Percentiles rank a stretch among this genome's conserved stretches.
Evolutionary conservation across 1,284 basidiomycete genomes (phyloP).

Genomic region (Pholiota adiposa): DNA sequence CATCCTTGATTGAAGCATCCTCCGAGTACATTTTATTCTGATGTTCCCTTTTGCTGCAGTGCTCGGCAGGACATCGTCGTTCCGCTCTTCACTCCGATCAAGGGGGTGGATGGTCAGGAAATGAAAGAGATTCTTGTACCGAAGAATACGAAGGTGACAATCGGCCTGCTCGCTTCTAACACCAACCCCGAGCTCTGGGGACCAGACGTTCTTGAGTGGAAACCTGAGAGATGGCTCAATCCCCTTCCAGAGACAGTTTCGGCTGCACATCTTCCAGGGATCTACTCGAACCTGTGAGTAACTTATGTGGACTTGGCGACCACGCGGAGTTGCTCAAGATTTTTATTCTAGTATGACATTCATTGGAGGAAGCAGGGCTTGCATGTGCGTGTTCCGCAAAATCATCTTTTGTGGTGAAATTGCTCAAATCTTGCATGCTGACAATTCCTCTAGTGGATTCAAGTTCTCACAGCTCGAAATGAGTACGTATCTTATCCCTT

Average conservation of each 20-base stretch:
- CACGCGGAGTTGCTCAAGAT: background rate
- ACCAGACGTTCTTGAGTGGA: conserved; percentile 32
- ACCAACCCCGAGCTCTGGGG: conserved; percentile 36
- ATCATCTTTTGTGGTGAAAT: too few species aligned
- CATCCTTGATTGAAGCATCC: background rate
- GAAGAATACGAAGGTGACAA: conserved; percentile 36
- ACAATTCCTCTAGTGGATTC: conserved; percentile 23
- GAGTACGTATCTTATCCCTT: conserved; percentile 29
- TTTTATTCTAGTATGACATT: conserved; percentile 43
- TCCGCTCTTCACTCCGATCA: conserved; percentile 29
- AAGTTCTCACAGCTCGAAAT: conserved; percentile 31
- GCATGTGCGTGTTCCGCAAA: conserved; percentile 33
- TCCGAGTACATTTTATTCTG: conserved; percentile 8
- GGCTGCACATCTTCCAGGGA: conserved; percentile 35
- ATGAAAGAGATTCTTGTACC: conserved; percentile 27
- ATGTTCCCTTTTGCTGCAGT: conserved; percentile 7
- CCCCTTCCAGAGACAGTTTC: conserved; percentile 31
- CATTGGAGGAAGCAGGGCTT: conserved; percentile 41
- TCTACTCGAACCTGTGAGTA: conserved; percentile 38
- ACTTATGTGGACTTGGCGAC: background rate
- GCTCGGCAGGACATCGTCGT: conserved; percentile 27
- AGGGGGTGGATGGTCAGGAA: conserved; percentile 26
- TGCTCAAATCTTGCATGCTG: too few species aligned
- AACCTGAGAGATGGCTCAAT: conserved; percentile 46
- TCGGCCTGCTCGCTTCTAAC: conserved; percentile 42